phyloP scores from a whole-genome alignment of 306 rosid species.

The Quercus gilva region DNA sequence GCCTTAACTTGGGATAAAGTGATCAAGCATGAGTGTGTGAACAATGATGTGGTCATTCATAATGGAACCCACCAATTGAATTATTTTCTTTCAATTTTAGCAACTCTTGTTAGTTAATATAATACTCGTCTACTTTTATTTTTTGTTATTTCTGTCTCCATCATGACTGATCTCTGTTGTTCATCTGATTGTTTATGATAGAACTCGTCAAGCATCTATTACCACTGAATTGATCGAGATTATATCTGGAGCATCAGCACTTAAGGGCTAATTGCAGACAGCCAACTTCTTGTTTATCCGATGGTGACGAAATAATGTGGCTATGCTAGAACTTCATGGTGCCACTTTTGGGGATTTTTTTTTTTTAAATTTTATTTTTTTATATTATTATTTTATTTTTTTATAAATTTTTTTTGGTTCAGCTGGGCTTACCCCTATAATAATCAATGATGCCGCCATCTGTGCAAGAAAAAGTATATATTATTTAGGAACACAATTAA shows the following conservation, averaged over 20 bases:
- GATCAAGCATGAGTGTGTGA: not conserved
- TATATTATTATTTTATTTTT: no score
- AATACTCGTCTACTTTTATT: not conserved
- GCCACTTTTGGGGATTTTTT: slow-evolving; percentile 29
- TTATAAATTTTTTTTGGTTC: no score
- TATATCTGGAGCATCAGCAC: slow-evolving; percentile 97
- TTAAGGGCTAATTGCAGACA: slow-evolving; percentile 50
- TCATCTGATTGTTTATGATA: slow-evolving; percentile 30
- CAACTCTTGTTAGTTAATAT: no score
- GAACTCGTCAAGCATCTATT: slow-evolving; percentile 99
- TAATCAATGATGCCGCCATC: no score
- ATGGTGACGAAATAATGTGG: slow-evolving; percentile 44
- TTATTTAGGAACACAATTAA: no score
- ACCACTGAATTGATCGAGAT: slow-evolving; percentile 98
- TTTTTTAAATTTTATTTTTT: no score
- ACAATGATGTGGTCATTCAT: not conserved
- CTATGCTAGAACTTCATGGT: slow-evolving; percentile 38
- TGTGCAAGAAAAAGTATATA: no score
- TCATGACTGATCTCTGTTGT: slow-evolving; percentile 29
- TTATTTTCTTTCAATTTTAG: not conserved
- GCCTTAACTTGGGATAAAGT: no score
- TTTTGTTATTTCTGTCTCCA: not conserved
- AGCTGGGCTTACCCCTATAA: no score
- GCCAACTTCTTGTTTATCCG: slow-evolving; percentile 25
- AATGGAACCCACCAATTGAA: not conserved